Conservation (phyloP, 1,284 basidiomycete species). For the Trichosporon asahii region DNA sequence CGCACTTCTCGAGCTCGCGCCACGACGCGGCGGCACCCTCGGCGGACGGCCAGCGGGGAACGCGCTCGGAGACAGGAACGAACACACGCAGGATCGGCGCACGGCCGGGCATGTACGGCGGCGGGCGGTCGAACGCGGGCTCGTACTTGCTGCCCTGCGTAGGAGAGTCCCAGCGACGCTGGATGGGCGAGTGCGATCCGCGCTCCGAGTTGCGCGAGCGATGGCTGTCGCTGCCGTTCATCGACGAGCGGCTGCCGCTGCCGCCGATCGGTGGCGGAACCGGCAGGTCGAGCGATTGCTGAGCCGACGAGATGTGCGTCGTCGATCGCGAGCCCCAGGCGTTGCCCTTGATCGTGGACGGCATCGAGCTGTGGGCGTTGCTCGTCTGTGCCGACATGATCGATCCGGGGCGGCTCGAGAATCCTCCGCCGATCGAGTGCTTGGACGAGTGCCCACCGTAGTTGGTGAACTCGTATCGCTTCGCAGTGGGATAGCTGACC, state of each 20-base stretch:
- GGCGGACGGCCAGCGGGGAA: slow-evolving; percentile 48
- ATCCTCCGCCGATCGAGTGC: slow-evolving; percentile 5
- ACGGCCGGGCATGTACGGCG: slow-evolving; percentile 45
- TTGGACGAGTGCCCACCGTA: slow-evolving; percentile 31
- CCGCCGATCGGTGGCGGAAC: slow-evolving; percentile 33
- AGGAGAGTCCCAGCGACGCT: slow-evolving; percentile 24
- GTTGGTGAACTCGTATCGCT: slow-evolving; percentile 49
- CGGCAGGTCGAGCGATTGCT: slow-evolving; percentile 18
- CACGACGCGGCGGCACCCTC: slow-evolving; percentile 44
- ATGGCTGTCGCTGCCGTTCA: slow-evolving; percentile 34
- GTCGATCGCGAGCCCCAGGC: background rate
- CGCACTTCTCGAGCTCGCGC: slow-evolving; percentile 49
- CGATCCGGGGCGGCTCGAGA: slow-evolving; percentile 42
- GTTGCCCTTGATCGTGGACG: slow-evolving; percentile 15
- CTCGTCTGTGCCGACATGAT: slow-evolving; percentile 45
- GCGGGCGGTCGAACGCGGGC: slow-evolving; percentile 48
- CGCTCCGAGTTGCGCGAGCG: slow-evolving; percentile 23
- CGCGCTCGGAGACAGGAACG: slow-evolving; percentile 43
- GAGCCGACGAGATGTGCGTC: background rate
- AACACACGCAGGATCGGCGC: slow-evolving; percentile 50
- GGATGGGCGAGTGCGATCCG: slow-evolving; percentile 27
- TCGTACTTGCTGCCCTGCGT: slow-evolving; percentile 29
- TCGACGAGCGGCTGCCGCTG: slow-evolving; percentile 28
- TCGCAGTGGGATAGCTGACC: slow-evolving; percentile 48
- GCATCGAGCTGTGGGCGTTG: slow-evolving; percentile 16